Conservation (phyloP, 768 basidiomycete genomes). For the Cystofilobasidium capitatum region DNA sequence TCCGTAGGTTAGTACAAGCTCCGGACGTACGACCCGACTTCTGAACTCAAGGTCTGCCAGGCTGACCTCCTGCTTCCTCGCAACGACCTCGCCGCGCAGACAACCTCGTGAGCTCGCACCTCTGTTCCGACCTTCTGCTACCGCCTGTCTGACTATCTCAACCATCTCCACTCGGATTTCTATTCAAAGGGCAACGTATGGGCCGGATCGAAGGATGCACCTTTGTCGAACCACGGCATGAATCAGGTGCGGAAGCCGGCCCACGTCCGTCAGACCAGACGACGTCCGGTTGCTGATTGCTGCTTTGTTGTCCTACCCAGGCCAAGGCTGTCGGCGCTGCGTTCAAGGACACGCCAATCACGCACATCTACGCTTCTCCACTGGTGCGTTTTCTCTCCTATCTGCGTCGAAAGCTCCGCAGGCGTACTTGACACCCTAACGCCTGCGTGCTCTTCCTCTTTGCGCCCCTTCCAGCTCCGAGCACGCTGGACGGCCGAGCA, state of each 20-base stretch:
- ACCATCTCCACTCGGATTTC: not conserved
- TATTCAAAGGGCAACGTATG: conserved; percentile 33
- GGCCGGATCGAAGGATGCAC: conserved; percentile 68
- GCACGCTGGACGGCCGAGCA: conserved; percentile 28
- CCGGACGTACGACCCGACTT: not conserved
- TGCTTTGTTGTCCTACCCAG: conserved; percentile 44
- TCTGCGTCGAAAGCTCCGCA: not conserved
- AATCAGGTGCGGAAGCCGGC: conserved; percentile 39
- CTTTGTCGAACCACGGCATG: conserved; percentile 66
- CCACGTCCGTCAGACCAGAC: conserved; percentile 34
- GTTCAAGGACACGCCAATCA: conserved; percentile 47
- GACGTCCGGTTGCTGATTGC: no score
- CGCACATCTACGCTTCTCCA: conserved; percentile 56
- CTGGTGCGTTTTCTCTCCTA: conserved; percentile 51
- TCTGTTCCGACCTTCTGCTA: not conserved
- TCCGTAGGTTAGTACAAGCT: not conserved
- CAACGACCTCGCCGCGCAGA: not conserved
- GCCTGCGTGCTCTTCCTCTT: no score
- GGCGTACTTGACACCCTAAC: not conserved
- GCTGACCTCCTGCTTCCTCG: not conserved
- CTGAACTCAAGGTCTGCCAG: not conserved
- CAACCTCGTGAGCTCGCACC: not conserved
- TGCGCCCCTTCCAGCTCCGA: conserved; percentile 22
- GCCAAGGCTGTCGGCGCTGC: conserved; percentile 53
- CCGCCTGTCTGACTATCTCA: not conserved